Base-by-base conservation (phyloP, 1,139 yeast genomes). In the Candida tropicalis region DNA sequence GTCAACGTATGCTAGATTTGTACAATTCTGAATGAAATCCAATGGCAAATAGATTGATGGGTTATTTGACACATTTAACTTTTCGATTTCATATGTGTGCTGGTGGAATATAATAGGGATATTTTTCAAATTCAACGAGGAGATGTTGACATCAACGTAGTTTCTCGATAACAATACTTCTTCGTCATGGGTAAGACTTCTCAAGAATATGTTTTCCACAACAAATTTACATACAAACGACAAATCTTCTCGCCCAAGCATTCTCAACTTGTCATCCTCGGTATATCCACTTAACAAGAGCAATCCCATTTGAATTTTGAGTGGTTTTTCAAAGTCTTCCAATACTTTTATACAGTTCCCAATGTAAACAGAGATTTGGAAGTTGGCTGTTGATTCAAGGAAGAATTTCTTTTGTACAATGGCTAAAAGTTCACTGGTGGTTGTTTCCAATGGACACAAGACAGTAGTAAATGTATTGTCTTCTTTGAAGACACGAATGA, bases 161-260 rank as follows among this genome's bases (percentile, higher is more conserved):
- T 86, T 85, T 49, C 80, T 79, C 33, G 82, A 73, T 46, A 84
- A 68, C 51, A 77, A 64, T 12, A 78, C 77, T 54, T 87, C 93
- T 57, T 84, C 88, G 39, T 79, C 82, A 15, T 78, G 81, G 10
- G 86, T 76, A 45, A 87, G 74, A 47, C 83, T 84, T 42, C 90
- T 77, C 40, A 89, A 73, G 25, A 82, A 80, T 37, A 85, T 82
- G 40, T 81, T 84, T 55, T 85, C 89, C 44, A 90, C 81, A 33
- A 85, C 84, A 62, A 93, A 89, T 52, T 91, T 88, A 62, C 95
- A 88, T 35, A 95, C 71, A 58, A 84, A 90, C 39, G 95, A 84
- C 48, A 93, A 68, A 63, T 93, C 99, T 46, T 88, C 95, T 46
- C 96, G 75, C 25, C 97, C 97, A 43, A 90, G 76, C 41, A 84